Percentiles rank a stretch among this genome's conserved stretches.
phyloP scores from a whole-genome alignment of 352 stramenopile genomes.

The Phytophthora ohioensis region DNA sequence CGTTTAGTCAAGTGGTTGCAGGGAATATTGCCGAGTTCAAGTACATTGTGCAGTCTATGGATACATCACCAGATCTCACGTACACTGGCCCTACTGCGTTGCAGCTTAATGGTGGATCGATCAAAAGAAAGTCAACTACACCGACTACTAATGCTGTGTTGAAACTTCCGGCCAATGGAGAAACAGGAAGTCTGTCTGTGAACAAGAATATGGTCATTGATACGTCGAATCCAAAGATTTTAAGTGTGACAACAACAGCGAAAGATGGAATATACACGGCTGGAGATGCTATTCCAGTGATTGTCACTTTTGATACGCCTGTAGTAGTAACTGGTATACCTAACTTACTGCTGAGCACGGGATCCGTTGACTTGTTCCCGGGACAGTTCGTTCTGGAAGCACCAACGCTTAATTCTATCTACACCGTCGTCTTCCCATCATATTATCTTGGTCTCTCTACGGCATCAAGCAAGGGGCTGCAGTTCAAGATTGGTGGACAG shows the following conservation, averaged over 20 bases:
- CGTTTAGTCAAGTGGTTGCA: conserved; percentile 59
- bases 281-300: conserved; percentile 65
- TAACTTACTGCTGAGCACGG: conserved; percentile 55
- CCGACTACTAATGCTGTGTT: conserved; percentile 60
- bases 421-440: conserved; percentile 61
- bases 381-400: conserved; percentile 57
- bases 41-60: conserved; percentile 77
- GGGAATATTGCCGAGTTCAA: conserved; percentile 66
- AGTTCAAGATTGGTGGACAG: conserved; percentile 64
- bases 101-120: conserved; percentile 64
- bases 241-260: conserved; percentile 45
- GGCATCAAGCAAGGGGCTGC: conserved; percentile 43
- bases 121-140: conserved; percentile 61
- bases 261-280: conserved; percentile 63
- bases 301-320: conserved; percentile 62
- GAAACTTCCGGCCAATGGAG: conserved; percentile 61
- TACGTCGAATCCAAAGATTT: conserved; percentile 59
- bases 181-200: conserved; percentile 66
- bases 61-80: conserved; percentile 74
- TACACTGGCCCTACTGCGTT: conserved; percentile 61
- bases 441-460: conserved; percentile 62
- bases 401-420: conserved; percentile 27
- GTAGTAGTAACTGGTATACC: conserved; percentile 67
- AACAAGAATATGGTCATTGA: conserved; percentile 83
- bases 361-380: conserved; percentile 64